Evolutionary conservation across 2,329 filamentous ascomycete genomes (phyloP).

Genomic region (Venturia effusa): DNA sequence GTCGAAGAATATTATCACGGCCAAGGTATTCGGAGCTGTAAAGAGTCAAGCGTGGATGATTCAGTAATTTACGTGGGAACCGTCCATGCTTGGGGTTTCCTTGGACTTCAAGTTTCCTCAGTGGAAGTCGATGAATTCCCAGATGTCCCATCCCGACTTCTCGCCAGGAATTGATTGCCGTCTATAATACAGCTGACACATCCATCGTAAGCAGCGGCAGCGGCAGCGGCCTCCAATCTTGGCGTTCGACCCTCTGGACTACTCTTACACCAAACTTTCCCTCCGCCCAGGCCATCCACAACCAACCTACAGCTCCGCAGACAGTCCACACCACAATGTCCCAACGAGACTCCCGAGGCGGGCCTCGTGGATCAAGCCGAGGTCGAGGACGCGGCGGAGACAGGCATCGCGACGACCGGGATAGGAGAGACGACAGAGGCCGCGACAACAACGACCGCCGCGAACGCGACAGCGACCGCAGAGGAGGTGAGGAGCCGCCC

Average conservation of each 20-base stretch:
- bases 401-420: not conserved
- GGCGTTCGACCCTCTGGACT: not conserved
- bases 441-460: not conserved
- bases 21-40: not conserved
- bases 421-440: not conserved
- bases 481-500: slow-evolving; percentile 1
- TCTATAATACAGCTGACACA: not conserved
- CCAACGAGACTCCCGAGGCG: slow-evolving; percentile 1
- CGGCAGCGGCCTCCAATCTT: not conserved
- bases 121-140: not conserved
- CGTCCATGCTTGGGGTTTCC: not conserved
- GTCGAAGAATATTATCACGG: not conserved
- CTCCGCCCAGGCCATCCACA: not conserved
- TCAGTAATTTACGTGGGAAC: not conserved
- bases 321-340: not conserved
- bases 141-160: not conserved
- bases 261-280: not conserved
- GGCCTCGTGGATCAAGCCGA: not conserved
- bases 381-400: not conserved
- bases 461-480: slow-evolving; percentile 3
- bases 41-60: not conserved
- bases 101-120: not conserved
- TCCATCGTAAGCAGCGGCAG: not conserved
- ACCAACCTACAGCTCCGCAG: no score
- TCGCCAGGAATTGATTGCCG: not conserved